Conservation (phyloP, 169 alveolate species). For the Plasmodium berghei region DNA sequence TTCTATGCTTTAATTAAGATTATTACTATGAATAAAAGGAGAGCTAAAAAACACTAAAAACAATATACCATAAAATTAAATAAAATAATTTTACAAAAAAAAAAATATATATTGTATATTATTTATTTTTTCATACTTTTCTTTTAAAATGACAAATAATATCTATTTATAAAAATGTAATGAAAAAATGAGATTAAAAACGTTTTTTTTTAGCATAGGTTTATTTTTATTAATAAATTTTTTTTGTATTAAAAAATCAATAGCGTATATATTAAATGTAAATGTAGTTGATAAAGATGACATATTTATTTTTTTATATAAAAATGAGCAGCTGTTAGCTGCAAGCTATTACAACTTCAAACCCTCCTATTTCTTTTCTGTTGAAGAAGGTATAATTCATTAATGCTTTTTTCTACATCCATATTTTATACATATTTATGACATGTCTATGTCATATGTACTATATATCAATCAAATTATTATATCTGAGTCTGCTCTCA, state of each 20-base stretch:
- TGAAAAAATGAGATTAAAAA: conserved; percentile 61
- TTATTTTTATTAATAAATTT: conserved; percentile 37
- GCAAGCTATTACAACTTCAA: conserved; percentile 67
- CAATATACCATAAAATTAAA: too few species aligned
- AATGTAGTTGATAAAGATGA: conserved; percentile 74
- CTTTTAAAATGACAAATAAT: not conserved
- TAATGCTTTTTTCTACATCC: not conserved
- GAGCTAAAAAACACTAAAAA: too few species aligned
- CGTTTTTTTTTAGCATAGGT: conserved; percentile 32
- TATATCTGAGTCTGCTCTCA: too few species aligned
- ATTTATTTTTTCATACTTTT: too few species aligned
- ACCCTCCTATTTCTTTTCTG: conserved; percentile 69
- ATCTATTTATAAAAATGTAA: conserved; percentile 40
- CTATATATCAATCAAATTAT: too few species aligned
- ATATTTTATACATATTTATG: not conserved
- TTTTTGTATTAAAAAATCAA: conserved; percentile 40
- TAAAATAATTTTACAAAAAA: too few species aligned
- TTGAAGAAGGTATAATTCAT: conserved; percentile 46
- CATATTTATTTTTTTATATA: conserved; percentile 54
- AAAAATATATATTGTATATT: too few species aligned
- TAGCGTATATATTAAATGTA: conserved; percentile 45
- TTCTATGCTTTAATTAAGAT: too few species aligned
- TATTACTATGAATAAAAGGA: too few species aligned
- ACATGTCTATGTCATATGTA: too few species aligned
- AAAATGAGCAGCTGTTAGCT: conserved; percentile 70